Evolutionary conservation across 1,284 basidiomycete genomes (phyloP).

Genomic region (Volvariella surrecta): DNA sequence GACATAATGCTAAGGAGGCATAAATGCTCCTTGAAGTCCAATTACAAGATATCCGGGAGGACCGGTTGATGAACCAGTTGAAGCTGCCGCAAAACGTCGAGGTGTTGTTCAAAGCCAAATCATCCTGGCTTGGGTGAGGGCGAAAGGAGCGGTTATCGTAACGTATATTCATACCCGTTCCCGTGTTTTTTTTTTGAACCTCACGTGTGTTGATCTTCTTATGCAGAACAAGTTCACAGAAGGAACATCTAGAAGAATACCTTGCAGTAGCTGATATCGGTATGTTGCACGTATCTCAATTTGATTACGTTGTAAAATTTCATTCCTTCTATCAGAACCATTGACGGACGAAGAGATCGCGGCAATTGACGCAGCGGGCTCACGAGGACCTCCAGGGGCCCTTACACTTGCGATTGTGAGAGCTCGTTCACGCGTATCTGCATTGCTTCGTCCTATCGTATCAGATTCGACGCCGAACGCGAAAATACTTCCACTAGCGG

Average conservation of each 20-base stretch:
- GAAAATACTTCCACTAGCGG: no score
- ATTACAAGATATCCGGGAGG: constrained; percentile 64
- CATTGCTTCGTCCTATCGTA: no score
- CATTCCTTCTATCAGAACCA: constrained; percentile 18
- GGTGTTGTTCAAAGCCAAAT: constrained; percentile 64
- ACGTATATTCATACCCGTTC: no score
- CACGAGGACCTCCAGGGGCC: constrained; percentile 18
- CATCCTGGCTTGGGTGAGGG: constrained; percentile 57
- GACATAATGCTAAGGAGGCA: background rate
- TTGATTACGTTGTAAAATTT: background rate
- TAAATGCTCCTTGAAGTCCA: constrained; percentile 32
- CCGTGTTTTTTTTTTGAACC: constrained; percentile 2
- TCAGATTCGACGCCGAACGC: no score
- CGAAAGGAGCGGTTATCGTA: constrained; percentile 59
- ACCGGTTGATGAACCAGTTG: constrained; percentile 59
- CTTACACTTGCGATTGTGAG: constrained; percentile 8
- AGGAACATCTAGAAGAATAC: constrained; percentile 58
- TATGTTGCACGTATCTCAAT: constrained; percentile 20
- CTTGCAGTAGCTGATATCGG: constrained; percentile 54
- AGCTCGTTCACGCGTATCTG: no score
- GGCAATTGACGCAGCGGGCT: constrained; percentile 52
- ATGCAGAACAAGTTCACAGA: constrained; percentile 56
- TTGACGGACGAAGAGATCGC: constrained; percentile 41
- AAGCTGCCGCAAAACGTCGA: constrained; percentile 47
- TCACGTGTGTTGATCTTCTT: background rate